Base-by-base conservation (phyloP, 768 basidiomycete species). In the Tulasnella sp. region DNA sequence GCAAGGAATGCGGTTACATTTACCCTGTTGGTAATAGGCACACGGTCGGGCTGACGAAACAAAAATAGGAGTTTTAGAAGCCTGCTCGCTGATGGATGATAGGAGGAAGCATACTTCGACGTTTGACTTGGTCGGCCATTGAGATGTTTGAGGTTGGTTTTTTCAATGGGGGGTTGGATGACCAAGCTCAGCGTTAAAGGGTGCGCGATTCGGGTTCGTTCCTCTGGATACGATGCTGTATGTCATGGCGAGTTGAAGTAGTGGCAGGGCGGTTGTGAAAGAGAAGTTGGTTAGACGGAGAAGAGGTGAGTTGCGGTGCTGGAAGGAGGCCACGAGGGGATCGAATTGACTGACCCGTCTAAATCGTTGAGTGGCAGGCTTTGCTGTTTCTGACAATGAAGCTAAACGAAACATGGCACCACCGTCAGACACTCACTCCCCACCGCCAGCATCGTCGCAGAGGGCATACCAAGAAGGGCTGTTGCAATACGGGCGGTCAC, bases 21-120 rank as follows among this genome's bases (percentile, higher is more conserved):
- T 79, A 41, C 78, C 78, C 42, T 79, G 78, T 75, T 79, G 78
- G 42, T 73, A 79, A 48, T 79, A 79, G n/a, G 54, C 78, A 58
- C 78, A 79, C 9, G 78, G 78, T 8, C 78, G 60, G 46, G 60
- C 78, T 79, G 77, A 44, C 24, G 37, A 18, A 74, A 44, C 34
- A 18, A 74, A 18, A 44, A 44, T 74, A 74, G 73, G 73, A 74
- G 73, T n/a, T 74, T 74, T 24, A 60, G 58, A 60, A 28, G 58
- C 58, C n/a, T 60, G n/a, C n/a, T 28, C 8, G 24, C 16, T 60
- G 31, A n/a, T n/a, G 58, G 12, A 60, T n/a, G 31, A 60, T 60
- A 60, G 58, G 58, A 60, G 58, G 31, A 24, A 60, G 31, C 58
- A 31, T 60, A 60, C 58, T 60, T 60, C 58, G 58, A 60, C 58